Evolutionary conservation across 345 rosid species (phyloP), one percentile per base, ranked within the genome.

Genomic region (Zanthoxylum bungeanum): DNA sequence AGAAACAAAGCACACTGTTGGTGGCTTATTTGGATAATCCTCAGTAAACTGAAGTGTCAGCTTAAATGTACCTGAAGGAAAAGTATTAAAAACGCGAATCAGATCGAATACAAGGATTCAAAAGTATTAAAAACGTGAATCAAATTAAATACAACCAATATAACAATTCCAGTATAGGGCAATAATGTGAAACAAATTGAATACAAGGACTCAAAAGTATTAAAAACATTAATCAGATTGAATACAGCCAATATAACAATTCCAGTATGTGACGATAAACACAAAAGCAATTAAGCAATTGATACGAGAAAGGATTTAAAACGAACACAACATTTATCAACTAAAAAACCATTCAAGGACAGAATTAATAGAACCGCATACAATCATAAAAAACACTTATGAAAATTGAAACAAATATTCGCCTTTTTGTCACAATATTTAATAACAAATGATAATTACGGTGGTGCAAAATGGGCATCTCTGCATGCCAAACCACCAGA

Each of bases 11-110:
- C n/a, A n/a, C n/a, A n/a, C n/a, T n/a, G n/a, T n/a, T n/a, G n/a
- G n/a, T n/a, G n/a, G n/a, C n/a, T n/a, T n/a, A n/a, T n/a, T n/a
- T n/a, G n/a, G n/a, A n/a, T n/a, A n/a, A n/a, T n/a, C n/a, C n/a
- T n/a, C n/a, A n/a, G n/a, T n/a, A n/a, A n/a, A n/a, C n/a, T n/a
- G n/a, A n/a, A n/a, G n/a, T n/a, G n/a, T n/a, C n/a, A n/a, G n/a
- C n/a, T n/a, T n/a, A n/a, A n/a, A n/a, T 25, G 7, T 4, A 73
- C 70, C 87, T 89, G 42, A 89, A 89, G 77, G 95, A n/a, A n/a
- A n/a, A n/a, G n/a, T n/a, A n/a, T n/a, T n/a, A n/a, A n/a, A n/a
- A n/a, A n/a, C n/a, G n/a, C n/a, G n/a, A n/a, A n/a, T n/a, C n/a
- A n/a, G n/a, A n/a, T n/a, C n/a, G n/a, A n/a, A n/a, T 89, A 76